Evolutionary conservation across 1,284 basidiomycete species (phyloP), one percentile per base, ranked within the genome.

Genomic region (Phlebopus sp.): DNA sequence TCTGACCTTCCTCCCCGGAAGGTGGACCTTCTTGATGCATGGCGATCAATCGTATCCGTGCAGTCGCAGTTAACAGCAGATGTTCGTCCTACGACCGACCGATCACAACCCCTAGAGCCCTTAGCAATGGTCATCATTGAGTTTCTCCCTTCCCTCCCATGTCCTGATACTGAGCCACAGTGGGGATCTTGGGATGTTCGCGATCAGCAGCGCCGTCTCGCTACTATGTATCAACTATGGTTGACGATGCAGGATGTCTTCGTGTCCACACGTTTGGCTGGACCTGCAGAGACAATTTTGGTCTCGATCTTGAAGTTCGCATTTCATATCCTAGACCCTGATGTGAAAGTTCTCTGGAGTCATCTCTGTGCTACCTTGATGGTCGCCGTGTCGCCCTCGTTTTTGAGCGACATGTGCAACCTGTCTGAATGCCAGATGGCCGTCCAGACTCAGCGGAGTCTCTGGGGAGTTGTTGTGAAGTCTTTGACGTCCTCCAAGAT

Each of bases 21-120:
- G 77, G 52, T 59, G 25, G 59, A 62, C 21, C 57, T 78, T 27
- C 37, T 76, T 5, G 60, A 66, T 21, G 61, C 70, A 1, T 83
- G 81, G 82, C 70, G 77, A 52, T 71, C 74, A 0, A 67, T 84
- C 18, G 62, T 84, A 19, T 70, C 80, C n/a, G 71, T 65, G 11
- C 73, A 72, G 38, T 68, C 74, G 5, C 71, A 74, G 47, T 56
- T 76, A 8, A 69, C 70, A 0, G 69, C 76, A 49, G 66, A 63
- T 11, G 59, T 56, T 23, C 63, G 63, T 0, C 69, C 73, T 49
- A 54, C 71, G 5, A 67, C 68, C 2, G 55, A 69, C 8, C 52
- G 66, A 14, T 50, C 69, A 2, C 58, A 63, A 2, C 63, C 71
- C 41, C 62, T 71, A 15, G 56, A 53, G 18, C 49, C 42, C 13